Evolutionary conservation across 2,329 filamentous ascomycete genomes (phyloP), one percentile per base, ranked within the genome.

Genomic region (Lithohypha guttulata): DNA sequence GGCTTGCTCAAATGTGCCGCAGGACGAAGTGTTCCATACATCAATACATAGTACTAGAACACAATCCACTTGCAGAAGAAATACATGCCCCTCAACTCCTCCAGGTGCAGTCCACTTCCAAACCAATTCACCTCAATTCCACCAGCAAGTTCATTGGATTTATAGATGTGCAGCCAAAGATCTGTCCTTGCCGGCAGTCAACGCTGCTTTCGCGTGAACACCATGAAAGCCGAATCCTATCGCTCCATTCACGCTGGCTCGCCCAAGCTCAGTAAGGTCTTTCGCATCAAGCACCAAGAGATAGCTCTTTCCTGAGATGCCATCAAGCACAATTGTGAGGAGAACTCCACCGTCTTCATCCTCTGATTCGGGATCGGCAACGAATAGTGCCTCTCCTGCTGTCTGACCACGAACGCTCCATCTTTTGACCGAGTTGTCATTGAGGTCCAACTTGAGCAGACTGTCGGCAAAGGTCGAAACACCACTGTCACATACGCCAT

Each of bases 221-320:
- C 70, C 70, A 60, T 73, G 70, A 49, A 75, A 73, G 1, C 69
- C 69, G 52, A 74, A 68, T 1, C 60, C 64, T 46, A 74, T 60
- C 2, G 60, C 60, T 1, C 65, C 63, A 17, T 62, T 54, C 25
- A 72, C 61, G 45, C 68, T 59, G 15, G 70, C 71, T 13, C 67
- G 59, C 0, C 68, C 70, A 37, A 71, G 39, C 50, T 74, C 70
- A 15, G 38, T 58, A 57, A 75, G 54, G 25, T 59, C 59, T 42
- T 53, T 64, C 6, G 71, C 69, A 54, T 69, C 60, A 6, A 75
- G 56, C 34, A 65, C 66, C 14, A 74, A 55, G 19, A 75, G 51
- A 50, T 73, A 74, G 33, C 70, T 75, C 48, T 57, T 67, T 6
- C 65, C 67, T 6, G 44, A 52, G 7, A 53, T 49, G 0, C 71